Evolutionary conservation across 441 rosid genomes (phyloP), one percentile per base, ranked within the genome.

Genomic region (Brassica balearica): DNA sequence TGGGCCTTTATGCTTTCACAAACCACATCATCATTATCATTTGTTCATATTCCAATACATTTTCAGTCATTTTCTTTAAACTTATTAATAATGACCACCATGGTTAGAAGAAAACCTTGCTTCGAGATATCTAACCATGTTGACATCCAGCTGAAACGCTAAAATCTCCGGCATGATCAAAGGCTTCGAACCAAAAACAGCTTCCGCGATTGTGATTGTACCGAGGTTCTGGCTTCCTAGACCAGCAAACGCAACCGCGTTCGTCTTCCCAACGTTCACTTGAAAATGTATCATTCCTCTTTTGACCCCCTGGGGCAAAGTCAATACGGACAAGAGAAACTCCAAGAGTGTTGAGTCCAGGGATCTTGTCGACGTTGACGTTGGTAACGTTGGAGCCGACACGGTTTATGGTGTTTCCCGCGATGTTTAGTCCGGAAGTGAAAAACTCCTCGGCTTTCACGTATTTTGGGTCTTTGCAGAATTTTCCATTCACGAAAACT

Each of bases 401-500:
- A 1, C 43, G 75, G 73, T 84, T 86, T 0, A 73, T 48, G 14
- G 92, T 86, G 80, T 65, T 62, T 59, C 85, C 65, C 0, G 89
- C 66, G 1, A 72, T 73, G 22, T 88, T 68, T 27, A 88, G 84
- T 41, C 90, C 92, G 0, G 65, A 61, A 6, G 80, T 81, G 53
- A 69, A 82, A 81, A 88, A 88, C 7, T 90, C 89, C 1, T 87
- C 79, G 1, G 87, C 81, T 1, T 48, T 85, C 11, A 65, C 87
- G 7, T 62, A 73, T 43, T 77, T 80, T 11, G 92, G 94, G 59
- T 88, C 84, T 82, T 82, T 86, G 85, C 92, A 88, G 68, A 88
- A 84, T 69, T 86, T 88, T 2, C 91, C 92, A 62, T 88, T 88
- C 51, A 90, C 85, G 66, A 82, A 85, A 68, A 86, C 92, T 87